Evolutionary conservation across 441 rosid species (phyloP).

Genomic region (Croton setiger): DNA sequence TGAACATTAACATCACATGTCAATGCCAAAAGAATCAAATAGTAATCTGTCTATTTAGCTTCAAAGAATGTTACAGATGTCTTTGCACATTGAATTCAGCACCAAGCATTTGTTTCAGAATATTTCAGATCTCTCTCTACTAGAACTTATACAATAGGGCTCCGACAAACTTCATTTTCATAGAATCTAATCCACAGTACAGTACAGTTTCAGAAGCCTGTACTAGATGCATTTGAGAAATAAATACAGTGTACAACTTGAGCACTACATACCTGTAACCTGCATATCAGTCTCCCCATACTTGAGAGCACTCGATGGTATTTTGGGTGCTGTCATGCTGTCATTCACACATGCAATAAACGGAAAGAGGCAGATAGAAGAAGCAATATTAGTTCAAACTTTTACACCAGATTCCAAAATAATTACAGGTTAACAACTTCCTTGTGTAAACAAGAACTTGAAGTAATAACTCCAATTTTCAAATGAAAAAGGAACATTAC

Average conservation of each 20-base stretch:
- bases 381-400: slow-evolving; percentile 15
- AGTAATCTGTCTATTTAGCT: neutral
- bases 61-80: neutral
- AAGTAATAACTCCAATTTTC: neutral
- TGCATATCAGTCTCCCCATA: slow-evolving; percentile 70
- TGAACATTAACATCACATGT: neutral
- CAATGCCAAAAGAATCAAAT: neutral
- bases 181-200: neutral
- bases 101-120: neutral
- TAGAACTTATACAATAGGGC: neutral
- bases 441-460: neutral
- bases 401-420: neutral
- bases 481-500: neutral
- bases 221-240: neutral
- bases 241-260: neutral
- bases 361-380: neutral
- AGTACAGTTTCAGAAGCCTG: neutral
- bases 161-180: neutral
- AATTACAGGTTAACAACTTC: neutral
- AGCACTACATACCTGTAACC: slow-evolving; percentile 53
- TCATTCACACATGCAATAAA: slow-evolving; percentile 16
- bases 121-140: neutral
- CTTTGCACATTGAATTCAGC: neutral
- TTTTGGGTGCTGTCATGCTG: slow-evolving; percentile 91
- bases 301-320: slow-evolving; percentile 69